Conservation (phyloP, 164 flowering plant species). For the Brasenia schreberi region DNA sequence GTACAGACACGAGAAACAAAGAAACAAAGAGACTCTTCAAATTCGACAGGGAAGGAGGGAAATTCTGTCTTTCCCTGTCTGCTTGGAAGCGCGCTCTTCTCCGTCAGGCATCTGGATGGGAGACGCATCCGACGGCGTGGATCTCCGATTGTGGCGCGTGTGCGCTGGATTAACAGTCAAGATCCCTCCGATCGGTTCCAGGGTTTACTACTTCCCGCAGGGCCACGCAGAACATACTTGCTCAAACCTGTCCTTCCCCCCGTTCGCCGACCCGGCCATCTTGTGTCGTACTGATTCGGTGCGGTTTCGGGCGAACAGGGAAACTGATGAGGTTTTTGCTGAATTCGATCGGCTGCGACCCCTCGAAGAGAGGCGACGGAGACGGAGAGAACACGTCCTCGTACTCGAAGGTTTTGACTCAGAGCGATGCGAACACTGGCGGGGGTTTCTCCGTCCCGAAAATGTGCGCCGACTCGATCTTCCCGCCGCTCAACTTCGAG, state of each 20-base stretch:
- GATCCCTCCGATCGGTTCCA: constrained; percentile 32
- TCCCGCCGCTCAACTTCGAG: constrained; percentile 40
- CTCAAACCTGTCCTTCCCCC: constrained; percentile 8
- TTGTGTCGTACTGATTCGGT: constrained; percentile 30
- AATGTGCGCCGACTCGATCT: constrained; percentile 66
- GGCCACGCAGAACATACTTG: constrained; percentile 56
- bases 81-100: no score
- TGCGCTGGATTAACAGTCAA: constrained; percentile 40
- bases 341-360: not conserved
- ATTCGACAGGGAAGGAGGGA: no score
- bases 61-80: no score
- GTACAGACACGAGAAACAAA: no score
- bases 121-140: constrained; percentile 7
- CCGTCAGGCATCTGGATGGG: no score
- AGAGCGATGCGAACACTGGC: constrained; percentile 80
- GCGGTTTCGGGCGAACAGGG: constrained; percentile 26
- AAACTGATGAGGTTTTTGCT: constrained; percentile 46
- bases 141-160: constrained; percentile 50
- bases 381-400: constrained; percentile 15
- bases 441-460: constrained; percentile 88
- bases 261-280: constrained; percentile 12
- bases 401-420: constrained; percentile 53
- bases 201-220: constrained; percentile 74
- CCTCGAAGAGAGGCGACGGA: not conserved
- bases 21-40: no score